phyloP scores from a whole-genome alignment of 805 yeast genomes.

The Nakazawaea anatomiae region DNA sequence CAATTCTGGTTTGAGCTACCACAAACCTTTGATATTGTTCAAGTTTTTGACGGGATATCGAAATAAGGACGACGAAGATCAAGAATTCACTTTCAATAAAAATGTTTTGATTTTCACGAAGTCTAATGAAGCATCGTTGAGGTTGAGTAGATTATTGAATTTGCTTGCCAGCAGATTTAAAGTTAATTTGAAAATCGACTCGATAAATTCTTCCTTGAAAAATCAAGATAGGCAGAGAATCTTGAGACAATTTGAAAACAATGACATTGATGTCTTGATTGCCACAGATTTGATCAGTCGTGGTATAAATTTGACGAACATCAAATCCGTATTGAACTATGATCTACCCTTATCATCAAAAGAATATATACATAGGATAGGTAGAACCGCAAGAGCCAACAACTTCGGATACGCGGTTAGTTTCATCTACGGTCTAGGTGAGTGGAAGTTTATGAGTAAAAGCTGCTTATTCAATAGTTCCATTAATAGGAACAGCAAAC shows the following conservation, averaged over 20 bases:
- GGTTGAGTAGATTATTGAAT: constrained; percentile 58
- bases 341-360: constrained; percentile 85
- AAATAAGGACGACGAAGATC: constrained; percentile 20
- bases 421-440: constrained; percentile 73
- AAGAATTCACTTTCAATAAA: constrained; percentile 9
- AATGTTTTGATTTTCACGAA: constrained; percentile 60
- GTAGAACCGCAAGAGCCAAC: constrained; percentile 95
- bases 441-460: constrained; percentile 55
- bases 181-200: constrained; percentile 24
- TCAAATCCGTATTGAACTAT: constrained; percentile 78
- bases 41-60: constrained; percentile 37
- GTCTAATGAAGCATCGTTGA: constrained; percentile 82
- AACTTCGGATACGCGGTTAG: constrained; percentile 70
- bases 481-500: constrained; percentile 42
- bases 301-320: constrained; percentile 76
- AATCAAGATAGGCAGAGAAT: constrained; percentile 47
- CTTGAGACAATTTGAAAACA: constrained; percentile 52
- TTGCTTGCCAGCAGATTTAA: constrained; percentile 28
- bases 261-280: constrained; percentile 47
- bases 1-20: constrained; percentile 25
- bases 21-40: constrained; percentile 72
- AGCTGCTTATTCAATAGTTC: constrained; percentile 40
- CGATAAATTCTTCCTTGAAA: constrained; percentile 56
- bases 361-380: constrained; percentile 93
- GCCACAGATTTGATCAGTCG: constrained; percentile 95